phyloP scores from a whole-genome alignment of 176 grass and related monocot species.

The Bothriochloa decipiens region DNA sequence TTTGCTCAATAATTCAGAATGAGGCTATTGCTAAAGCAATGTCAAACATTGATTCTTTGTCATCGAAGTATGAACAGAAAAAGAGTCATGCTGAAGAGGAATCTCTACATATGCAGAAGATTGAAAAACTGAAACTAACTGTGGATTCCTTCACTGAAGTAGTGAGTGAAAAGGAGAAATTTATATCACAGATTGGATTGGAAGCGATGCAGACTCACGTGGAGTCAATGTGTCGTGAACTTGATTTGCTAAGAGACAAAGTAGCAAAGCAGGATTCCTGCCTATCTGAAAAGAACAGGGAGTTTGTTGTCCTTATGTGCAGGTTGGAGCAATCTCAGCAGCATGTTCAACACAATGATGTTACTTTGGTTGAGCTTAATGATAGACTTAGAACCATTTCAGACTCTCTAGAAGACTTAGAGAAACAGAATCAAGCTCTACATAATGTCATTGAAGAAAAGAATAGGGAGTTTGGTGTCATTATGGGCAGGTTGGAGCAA shows the following conservation, averaged over 20 bases:
- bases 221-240: conserved; percentile 38
- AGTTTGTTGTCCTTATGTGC: conserved; percentile 41
- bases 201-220: conserved; percentile 34
- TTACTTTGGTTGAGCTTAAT: conserved; percentile 39
- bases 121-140: conserved; percentile 48
- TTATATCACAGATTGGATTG: conserved; percentile 45
- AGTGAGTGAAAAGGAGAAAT: conserved; percentile 48
- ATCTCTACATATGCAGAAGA: conserved; percentile 46
- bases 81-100: conserved; percentile 18
- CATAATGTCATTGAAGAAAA: conserved; percentile 40
- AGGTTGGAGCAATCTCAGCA: conserved; percentile 52
- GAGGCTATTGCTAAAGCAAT: conserved; percentile 46
- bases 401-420: background rate
- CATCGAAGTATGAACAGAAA: conserved; percentile 36
- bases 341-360: conserved; percentile 49
- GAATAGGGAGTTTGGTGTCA: conserved; percentile 45
- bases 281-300: conserved; percentile 48
- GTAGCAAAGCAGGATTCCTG: conserved; percentile 46
- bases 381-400: conserved; percentile 35
- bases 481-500: conserved; percentile 46
- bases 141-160: conserved; percentile 43
- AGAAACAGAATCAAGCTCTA: conserved; percentile 50
- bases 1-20: conserved; percentile 49
- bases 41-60: conserved; percentile 43
- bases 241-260: conserved; percentile 56